phyloP scores from a whole-genome alignment of 129 eudicot species.

The Arctium minus region DNA sequence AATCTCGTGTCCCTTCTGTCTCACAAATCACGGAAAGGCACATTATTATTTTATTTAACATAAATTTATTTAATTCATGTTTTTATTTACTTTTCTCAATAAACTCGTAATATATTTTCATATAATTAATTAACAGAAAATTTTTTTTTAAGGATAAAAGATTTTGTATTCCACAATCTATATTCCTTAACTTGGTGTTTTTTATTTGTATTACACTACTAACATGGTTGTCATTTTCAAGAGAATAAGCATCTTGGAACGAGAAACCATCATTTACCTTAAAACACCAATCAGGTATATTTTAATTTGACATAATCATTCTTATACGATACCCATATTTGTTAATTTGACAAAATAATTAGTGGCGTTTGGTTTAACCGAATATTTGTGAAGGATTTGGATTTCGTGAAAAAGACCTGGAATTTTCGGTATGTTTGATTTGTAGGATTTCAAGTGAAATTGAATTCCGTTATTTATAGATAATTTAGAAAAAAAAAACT shows the following conservation, averaged over 20 bases:
- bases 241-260: slow-evolving; percentile 15
- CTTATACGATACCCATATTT: neutral
- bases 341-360: neutral
- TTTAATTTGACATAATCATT: neutral
- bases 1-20: too few species aligned
- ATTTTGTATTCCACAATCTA: neutral
- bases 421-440: neutral
- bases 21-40: neutral
- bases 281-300: neutral
- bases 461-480: neutral
- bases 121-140: neutral
- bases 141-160: neutral
- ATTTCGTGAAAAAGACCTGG: neutral
- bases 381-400: neutral
- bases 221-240: slow-evolving; percentile 16
- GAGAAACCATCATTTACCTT: slow-evolving; percentile 4
- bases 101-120: neutral
- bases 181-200: neutral
- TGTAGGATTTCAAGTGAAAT: neutral
- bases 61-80: too few species aligned
- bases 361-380: neutral
- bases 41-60: neutral
- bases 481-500: neutral
- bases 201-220: neutral
- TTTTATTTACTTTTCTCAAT: neutral